Percentiles rank a stretch among this genome's conserved stretches.
Evolutionary conservation across 345 rosid species (phyloP).

Genomic region (Atalantia buxifolia): DNA sequence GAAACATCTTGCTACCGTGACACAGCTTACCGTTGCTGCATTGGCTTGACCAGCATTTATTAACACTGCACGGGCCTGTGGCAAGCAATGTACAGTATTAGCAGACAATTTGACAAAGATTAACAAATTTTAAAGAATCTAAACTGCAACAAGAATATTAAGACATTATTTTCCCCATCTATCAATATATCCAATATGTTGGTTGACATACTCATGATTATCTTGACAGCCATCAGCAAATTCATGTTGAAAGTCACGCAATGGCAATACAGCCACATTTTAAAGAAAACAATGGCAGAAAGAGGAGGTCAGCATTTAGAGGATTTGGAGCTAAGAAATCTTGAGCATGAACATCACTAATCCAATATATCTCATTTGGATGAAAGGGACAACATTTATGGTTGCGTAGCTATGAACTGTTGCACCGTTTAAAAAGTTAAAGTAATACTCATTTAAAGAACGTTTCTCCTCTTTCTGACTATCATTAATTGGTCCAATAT

Average conservation of each 20-base stretch:
- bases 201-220: background rate
- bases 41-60: constrained; percentile 99
- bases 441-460: background rate
- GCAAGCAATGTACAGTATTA: constrained; percentile 11
- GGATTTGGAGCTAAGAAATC: background rate
- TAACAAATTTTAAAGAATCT: background rate
- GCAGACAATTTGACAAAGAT: background rate
- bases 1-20: constrained; percentile 8
- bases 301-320: background rate
- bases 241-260: background rate
- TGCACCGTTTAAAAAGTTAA: background rate
- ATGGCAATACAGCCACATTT: background rate
- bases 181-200: background rate
- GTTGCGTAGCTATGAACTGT: background rate
- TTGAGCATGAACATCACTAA: background rate
- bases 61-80: constrained; percentile 94
- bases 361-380: background rate
- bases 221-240: background rate
- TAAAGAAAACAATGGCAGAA: background rate
- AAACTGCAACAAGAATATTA: background rate
- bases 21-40: constrained; percentile 87
- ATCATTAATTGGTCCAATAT: background rate
- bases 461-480: no score
- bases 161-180: background rate
- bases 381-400: background rate